Base-by-base conservation (phyloP, 139 green algal species). In the Yamagishiella unicocca region DNA sequence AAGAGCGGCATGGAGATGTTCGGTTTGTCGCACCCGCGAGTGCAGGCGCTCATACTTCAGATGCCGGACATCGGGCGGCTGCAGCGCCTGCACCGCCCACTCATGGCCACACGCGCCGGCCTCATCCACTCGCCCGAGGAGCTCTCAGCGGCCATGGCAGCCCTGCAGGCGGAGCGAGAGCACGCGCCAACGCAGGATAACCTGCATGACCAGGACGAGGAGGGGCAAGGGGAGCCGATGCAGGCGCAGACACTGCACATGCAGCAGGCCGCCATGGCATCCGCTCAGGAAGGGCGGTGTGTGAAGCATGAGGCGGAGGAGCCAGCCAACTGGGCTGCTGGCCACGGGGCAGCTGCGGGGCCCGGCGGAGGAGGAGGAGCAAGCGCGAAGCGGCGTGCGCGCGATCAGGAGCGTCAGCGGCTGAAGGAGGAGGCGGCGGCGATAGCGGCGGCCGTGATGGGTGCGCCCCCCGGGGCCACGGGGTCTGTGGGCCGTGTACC, bases 351-450 rank as follows among this genome's bases (percentile, higher is more conserved):
- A n/a, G n/a, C n/a, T 10, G 24, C 12, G 42, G 25, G 21, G 4
- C 40, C n/a, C 35, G 37, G 21, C 40, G 27, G 35, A 55, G 58
- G 58, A 4, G 38, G 58, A 14, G 46, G 50, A 24, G 46, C 50
- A 10, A 67, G 31, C 31, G 27, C 37, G 33, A 35, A 73, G 77
- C 55, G 29, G 17, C 45, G 55, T 2, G 77, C 77, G 4, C 37
- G 55, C 24, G 77, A 58, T 14, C 38, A 58, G 22, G 64, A 77
- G 64, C n/a, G 33, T 62, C 62, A 67, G 80, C 80, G 80, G 64
- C 43, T 86, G 1, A 86, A 86, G 61, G 80, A 86, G 80, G 80
- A 86, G 43, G 80, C 80, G 6, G 80, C 80, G 3, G 64, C 64
- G 0, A 86, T 86, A n/a, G 80, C 80, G 14, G 62, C 80, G 62